Evolutionary conservation across 441 rosid species (phyloP), one percentile per base, ranked within the genome.

Genomic region (Mallotus japonicus): DNA sequence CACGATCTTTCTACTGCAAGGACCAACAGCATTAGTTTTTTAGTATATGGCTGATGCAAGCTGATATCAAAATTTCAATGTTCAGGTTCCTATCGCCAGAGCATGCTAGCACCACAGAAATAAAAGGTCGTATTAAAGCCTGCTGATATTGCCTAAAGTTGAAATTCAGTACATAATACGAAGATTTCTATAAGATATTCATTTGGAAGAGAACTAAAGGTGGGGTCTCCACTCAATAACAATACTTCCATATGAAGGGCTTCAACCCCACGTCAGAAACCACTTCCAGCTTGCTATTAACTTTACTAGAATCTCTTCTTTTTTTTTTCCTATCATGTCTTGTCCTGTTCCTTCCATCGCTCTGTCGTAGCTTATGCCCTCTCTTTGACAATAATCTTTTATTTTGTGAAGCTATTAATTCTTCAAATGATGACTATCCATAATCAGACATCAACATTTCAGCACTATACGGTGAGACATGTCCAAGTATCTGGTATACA

Each of bases 261-360:
- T 47, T 56, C 65, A 62, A 57, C 13, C 69, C 57, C 65, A 65
- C 62, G 68, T 69, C 75, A 70, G 50, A 49, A 60, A 20, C 73
- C 66, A 72, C 81, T 69, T n/a, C 54, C 76, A 69, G 57, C 56
- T 66, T 56, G 57, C 47, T 51, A 76, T 51, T 69, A 59, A 70
- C 62, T 77, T 65, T 6, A 42, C 6, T 53, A 70, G 57, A 73
- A 65, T 67, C 24, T 67, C 47, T 34, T 17, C 8, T 62, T 65
- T 47, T 55, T 54, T 54, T 6, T 6, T 54, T 54, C 4, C 4
- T 50, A 8, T 12, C 4, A 51, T 65, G 20, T 46, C 32, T 11
- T 42, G 54, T 65, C 54, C 50, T 40, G 37, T 44, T 47, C 53
- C 66, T 63, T n/a, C 22, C 66, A 44, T 32, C 10, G 16, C 47